A percentile compares a stretch with the other conserved stretches of the same genome.
Evolutionary conservation across 1,284 basidiomycete species (phyloP).

Genomic region (Trichosporon sp.): DNA sequence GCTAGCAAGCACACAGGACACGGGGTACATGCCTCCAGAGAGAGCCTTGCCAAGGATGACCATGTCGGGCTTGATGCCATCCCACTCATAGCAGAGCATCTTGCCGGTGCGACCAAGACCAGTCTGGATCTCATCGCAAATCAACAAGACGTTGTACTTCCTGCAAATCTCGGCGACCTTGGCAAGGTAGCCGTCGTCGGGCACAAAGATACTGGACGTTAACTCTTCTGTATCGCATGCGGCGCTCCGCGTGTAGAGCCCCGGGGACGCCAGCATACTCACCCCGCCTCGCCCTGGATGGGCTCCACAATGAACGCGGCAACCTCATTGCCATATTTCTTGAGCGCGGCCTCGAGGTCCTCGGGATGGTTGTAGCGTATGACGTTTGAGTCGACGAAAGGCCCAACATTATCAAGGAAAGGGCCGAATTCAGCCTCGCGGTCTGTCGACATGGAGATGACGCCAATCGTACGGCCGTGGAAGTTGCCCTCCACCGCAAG

Average conservation of each 20-base stretch:
- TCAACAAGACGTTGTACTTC: slow-evolving; percentile 88
- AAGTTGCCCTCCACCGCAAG: slow-evolving; percentile 87
- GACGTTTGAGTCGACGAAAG: slow-evolving; percentile 54
- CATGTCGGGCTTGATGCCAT: slow-evolving; percentile 84
- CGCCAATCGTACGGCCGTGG: slow-evolving; percentile 87
- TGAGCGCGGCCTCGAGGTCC: slow-evolving; percentile 76
- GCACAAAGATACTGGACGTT: slow-evolving; percentile 90
- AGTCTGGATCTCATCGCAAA: slow-evolving; percentile 98
- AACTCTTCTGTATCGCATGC: no score
- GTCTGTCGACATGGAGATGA: slow-evolving; percentile 94
- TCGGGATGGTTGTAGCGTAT: slow-evolving; percentile 79
- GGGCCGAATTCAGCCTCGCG: slow-evolving; percentile 92
- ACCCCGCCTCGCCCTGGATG: slow-evolving; percentile 97
- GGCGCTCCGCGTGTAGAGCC: no score
- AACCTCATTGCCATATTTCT: slow-evolving; percentile 74
- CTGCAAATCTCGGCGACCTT: slow-evolving; percentile 78
- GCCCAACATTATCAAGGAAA: slow-evolving; percentile 80
- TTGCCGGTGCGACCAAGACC: slow-evolving; percentile 52
- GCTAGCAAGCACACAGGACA: slow-evolving; percentile 87
- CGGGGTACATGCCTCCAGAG: slow-evolving; percentile 92
- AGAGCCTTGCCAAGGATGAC: slow-evolving; percentile 93
- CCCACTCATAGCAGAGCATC: slow-evolving; percentile 77
- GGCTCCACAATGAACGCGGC: slow-evolving; percentile 96
- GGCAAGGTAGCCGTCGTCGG: slow-evolving; percentile 80
- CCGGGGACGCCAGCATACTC: no score